These are phyloP conservation scores for Epichloe sp. DNA, from an alignment of 2,329 filamentous ascomycete species.

Conservation along the genomic window DNA sequence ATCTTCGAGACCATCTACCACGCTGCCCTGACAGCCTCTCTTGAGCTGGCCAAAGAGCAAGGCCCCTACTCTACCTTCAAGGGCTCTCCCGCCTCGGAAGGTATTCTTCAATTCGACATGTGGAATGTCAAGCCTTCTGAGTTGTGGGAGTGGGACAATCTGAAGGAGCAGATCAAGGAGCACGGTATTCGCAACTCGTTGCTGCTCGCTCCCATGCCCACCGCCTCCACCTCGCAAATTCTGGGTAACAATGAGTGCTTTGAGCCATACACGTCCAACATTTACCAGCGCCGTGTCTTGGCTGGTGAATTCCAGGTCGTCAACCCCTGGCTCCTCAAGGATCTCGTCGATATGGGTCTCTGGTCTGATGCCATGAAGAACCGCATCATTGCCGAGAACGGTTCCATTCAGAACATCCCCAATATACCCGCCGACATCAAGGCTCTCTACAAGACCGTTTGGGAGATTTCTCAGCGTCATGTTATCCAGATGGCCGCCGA, in stretches of 20 bases:
- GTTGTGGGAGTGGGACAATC: slow-evolving; percentile 87
- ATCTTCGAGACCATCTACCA: slow-evolving; percentile 99
- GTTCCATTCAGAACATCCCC: slow-evolving; percentile 91
- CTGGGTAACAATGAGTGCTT: slow-evolving; percentile 99
- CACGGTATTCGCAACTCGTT: slow-evolving; percentile 92
- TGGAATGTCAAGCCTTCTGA: slow-evolving; percentile 89
- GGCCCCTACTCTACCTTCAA: slow-evolving; percentile 84
- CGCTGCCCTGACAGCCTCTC: slow-evolving; percentile 78
- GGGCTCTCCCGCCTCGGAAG: slow-evolving; percentile 87
- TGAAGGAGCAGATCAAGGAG: slow-evolving; percentile 86
- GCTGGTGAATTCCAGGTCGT: slow-evolving; percentile 99
- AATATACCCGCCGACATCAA: slow-evolving; percentile 96
- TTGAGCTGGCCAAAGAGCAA: slow-evolving; percentile 69
- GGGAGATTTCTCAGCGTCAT: slow-evolving; percentile 94
- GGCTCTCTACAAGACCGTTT: slow-evolving; percentile 96
- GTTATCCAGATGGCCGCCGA: slow-evolving; percentile 98
- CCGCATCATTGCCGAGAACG: slow-evolving; percentile 93
- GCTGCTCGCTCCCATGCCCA: slow-evolving; percentile 93
- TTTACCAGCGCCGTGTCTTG: slow-evolving; percentile 95
- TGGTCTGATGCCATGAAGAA: slow-evolving; percentile 99
- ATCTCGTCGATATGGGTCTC: slow-evolving; percentile 91
- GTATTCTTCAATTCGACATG: slow-evolving; percentile 96
- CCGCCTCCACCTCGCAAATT: slow-evolving; percentile 93
- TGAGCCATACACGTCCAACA: slow-evolving; percentile 98
- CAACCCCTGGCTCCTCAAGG: slow-evolving; percentile 97